Base-by-base conservation (phyloP, 345 rosid species). In the Luvunga scandens region DNA sequence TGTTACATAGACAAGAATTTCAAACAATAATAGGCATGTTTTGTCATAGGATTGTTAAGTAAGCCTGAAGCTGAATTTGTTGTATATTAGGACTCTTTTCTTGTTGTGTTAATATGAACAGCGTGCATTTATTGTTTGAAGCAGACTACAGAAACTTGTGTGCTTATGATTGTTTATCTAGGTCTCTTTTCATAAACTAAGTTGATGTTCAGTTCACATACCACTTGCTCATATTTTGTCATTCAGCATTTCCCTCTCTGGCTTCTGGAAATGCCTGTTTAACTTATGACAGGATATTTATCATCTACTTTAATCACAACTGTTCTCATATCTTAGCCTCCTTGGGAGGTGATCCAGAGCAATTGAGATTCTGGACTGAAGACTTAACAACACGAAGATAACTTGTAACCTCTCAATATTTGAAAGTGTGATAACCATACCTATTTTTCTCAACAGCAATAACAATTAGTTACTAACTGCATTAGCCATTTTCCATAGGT, bases 401-500 rank as follows among this genome's bases (percentile, higher is more conserved):
- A 61, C 18, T 4, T 27, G 36, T 63, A 25, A 16, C 19, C 33
- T 69, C 48, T 27, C 73, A 13, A 24, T 69, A 13, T 69, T 25
- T 42, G 5, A 48, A 21, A 42, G 28, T 62, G 66, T 12, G 48
- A 56, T 73, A 14, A 9, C 1, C 19, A 21, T 27, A 2, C 25
- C 16, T 16, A 48, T 73, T 21, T 48, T 10, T 68, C 34, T 72
- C 5, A 38, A 9, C 27, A 6, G 28, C 21, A 16, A 45, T 45
- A 3, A 48, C 27, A 24, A 30, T 22, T 48, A 38, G 5, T 45
- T 71, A 25, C 21, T 53, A 53, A 72, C 42, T 72, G 42, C 25
- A 7, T 27, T 39, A 12, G 5, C 56, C 16, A 16, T 60, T 61
- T 38, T 57, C 7, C 24, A 3, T 62, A 86, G 91, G 89, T 87